phyloP scores from a whole-genome alignment of 2,329 filamentous ascomycete species.

The Trichoderma lentiforme region DNA sequence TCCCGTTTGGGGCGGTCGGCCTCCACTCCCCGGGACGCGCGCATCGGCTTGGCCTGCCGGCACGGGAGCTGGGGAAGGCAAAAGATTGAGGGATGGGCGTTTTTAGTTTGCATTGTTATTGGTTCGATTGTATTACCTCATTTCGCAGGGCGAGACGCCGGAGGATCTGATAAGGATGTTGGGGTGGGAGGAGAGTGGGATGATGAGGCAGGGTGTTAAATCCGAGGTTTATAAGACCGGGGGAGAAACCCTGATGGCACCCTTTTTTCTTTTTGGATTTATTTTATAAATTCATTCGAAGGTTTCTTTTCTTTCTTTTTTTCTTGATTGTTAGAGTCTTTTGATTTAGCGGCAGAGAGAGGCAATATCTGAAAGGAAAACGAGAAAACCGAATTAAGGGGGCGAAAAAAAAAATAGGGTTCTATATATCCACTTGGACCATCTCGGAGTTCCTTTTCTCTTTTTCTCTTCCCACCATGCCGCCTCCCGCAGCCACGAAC shows the following conservation, averaged over 20 bases:
- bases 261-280: not conserved
- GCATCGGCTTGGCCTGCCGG: not conserved
- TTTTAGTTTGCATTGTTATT: not conserved
- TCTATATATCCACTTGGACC: not conserved
- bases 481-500: slow-evolving; percentile 12
- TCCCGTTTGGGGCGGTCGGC: not conserved
- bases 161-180: slow-evolving; percentile 12
- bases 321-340: not conserved
- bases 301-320: not conserved
- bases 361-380: not conserved
- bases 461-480: slow-evolving; percentile 16
- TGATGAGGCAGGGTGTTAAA: not conserved
- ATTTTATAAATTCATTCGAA: not conserved
- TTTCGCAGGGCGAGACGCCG: not conserved
- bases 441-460: not conserved
- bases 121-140: not conserved
- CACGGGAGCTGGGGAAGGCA: not conserved
- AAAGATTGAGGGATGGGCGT: not conserved
- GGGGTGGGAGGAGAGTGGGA: not conserved
- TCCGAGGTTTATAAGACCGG: not conserved
- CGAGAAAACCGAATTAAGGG: not conserved
- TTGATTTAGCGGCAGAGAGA: not conserved
- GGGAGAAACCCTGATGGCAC: not conserved
- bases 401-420: not conserved
- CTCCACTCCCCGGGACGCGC: not conserved